phyloP scores from a whole-genome alignment of 345 rosid genomes.

The Lepidium didymum region DNA sequence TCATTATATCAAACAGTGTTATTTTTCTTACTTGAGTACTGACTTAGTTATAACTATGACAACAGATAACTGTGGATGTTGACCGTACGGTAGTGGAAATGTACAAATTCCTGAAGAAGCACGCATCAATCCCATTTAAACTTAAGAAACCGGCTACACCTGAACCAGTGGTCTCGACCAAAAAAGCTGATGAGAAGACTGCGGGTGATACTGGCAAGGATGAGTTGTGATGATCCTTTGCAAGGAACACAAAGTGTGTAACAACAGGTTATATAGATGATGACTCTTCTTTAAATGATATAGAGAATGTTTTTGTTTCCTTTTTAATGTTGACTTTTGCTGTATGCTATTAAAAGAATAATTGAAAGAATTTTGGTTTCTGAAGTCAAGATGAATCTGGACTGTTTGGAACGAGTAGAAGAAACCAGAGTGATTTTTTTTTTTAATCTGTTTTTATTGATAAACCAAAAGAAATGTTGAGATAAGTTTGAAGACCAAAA shows the following conservation, averaged over 20 bases:
- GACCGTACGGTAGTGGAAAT: constrained; percentile 93
- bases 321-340: neutral
- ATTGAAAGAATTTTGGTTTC: neutral
- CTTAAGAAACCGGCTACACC: constrained; percentile 56
- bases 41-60: neutral
- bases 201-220: constrained; percentile 43
- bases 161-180: constrained; percentile 23
- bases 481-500: too few species aligned
- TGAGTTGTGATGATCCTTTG: constrained; percentile 52
- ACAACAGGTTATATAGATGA: constrained; percentile 14
- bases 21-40: neutral
- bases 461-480: too few species aligned
- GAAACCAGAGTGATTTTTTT: neutral
- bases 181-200: constrained; percentile 15
- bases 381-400: neutral
- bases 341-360: constrained; percentile 2
- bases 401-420: neutral
- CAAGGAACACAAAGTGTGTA: neutral
- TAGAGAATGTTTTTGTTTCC: neutral
- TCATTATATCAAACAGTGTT: neutral
- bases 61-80: constrained; percentile 74
- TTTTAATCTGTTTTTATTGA: too few species aligned
- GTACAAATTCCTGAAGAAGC: constrained; percentile 81
- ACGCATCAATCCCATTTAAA: constrained; percentile 91
- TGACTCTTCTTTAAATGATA: constrained; percentile 12